These are phyloP conservation scores for Leptographium wingfieldii DNA, from an alignment of 2,329 filamentous ascomycete genomes.

Conservation along the genomic window DNA sequence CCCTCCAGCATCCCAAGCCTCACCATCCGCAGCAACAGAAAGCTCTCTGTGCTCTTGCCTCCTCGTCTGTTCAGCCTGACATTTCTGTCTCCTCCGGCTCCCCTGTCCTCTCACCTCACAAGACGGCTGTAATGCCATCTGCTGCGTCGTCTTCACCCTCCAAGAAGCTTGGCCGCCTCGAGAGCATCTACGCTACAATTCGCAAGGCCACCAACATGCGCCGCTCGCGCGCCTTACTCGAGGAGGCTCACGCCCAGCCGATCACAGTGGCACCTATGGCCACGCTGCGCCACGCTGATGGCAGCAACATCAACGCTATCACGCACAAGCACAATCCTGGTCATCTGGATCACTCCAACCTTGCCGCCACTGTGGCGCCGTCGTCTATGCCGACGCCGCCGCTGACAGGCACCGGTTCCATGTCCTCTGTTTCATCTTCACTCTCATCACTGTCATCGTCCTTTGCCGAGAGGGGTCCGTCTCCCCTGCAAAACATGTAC, in stretches of 20 bases:
- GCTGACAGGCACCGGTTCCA: conserved; percentile 5
- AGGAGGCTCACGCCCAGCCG: conserved; percentile 5
- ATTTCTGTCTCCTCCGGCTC: too few relatives aligned
- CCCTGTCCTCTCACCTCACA: neutral
- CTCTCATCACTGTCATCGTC: conserved; percentile 6
- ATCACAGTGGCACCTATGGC: conserved; percentile 11
- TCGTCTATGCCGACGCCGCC: conserved; percentile 7
- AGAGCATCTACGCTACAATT: conserved; percentile 19
- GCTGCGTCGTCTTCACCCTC: neutral
- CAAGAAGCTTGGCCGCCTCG: conserved; percentile 18
- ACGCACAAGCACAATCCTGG: neutral
- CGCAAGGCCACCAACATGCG: conserved; percentile 17
- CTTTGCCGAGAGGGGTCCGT: neutral
- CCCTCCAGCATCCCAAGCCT: conserved; percentile 6
- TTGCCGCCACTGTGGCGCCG: neutral
- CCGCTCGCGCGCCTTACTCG: conserved; percentile 7
- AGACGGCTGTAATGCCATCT: neutral
- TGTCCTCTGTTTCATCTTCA: conserved; percentile 5
- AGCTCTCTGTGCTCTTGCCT: neutral
- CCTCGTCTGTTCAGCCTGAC: neutral
- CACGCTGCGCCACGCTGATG: conserved; percentile 5
- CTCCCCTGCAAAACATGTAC: neutral
- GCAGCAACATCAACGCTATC: neutral
- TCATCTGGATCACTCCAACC: neutral
- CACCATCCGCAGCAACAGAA: neutral